phyloP scores from a whole-genome alignment of 2,329 filamentous ascomycete species.

The Xylariaceae sp. region DNA sequence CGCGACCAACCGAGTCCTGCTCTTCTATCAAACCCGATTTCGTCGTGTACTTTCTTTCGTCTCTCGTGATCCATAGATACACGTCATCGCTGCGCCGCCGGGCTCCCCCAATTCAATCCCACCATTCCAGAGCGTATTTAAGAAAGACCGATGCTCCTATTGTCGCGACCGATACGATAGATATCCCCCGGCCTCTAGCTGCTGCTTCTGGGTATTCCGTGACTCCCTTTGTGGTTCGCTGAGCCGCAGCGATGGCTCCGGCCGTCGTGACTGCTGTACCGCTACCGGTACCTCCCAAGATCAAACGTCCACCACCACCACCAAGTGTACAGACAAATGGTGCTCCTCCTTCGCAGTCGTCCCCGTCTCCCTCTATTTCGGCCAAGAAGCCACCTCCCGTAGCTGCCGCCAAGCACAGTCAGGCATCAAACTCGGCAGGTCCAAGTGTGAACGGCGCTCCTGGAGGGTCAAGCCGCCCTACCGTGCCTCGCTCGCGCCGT shows the following conservation, averaged over 20 bases:
- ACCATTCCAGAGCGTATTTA: not conserved
- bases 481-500: constrained; percentile 62
- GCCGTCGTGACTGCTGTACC: constrained; percentile 53
- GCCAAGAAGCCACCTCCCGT: constrained; percentile 59
- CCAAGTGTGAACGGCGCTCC: constrained; percentile 53
- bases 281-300: constrained; percentile 55
- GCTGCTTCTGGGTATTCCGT: constrained; percentile 17
- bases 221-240: constrained; percentile 3
- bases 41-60: not conserved
- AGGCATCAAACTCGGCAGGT: constrained; percentile 50
- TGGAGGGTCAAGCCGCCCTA: constrained; percentile 51
- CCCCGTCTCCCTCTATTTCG: constrained; percentile 64
- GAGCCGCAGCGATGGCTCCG: constrained; percentile 57
- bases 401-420: constrained; percentile 52
- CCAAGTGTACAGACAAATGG: constrained; percentile 73
- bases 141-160: constrained; percentile 19
- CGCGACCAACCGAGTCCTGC: constrained; percentile 5
- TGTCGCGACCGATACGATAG: constrained; percentile 15
- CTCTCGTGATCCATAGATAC: not conserved
- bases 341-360: constrained; percentile 62
- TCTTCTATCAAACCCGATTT: not conserved
- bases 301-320: constrained; percentile 71
- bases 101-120: not conserved
- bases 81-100: not conserved
- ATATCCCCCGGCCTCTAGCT: constrained; percentile 6